Evolutionary conservation across 2,329 filamentous ascomycete species (phyloP), one percentile per base, ranked within the genome.

Genomic region (Alternaria dauci): DNA sequence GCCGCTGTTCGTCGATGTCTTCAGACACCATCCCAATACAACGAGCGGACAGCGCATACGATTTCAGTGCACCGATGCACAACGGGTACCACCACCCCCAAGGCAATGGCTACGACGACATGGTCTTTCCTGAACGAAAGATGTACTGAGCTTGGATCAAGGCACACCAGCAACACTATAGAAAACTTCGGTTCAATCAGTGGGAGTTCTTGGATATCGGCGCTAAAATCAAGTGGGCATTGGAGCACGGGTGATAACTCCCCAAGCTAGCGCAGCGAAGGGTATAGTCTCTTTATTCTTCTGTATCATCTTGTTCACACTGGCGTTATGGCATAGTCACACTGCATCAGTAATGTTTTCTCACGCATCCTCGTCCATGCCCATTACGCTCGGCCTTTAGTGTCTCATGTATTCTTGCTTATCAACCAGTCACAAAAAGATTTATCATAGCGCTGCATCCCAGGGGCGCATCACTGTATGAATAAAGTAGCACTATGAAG

Each of bases 81-180:
- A 62, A 65, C n/a, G 61, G 57, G 5, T 75, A 71, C 54, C 62
- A 72, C 55, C 61, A 71, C 41, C 53, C 61, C 14, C 72, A 71
- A 44, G 58, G 57, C 34, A 63, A 55, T 41, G 69, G 68, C 8
- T 78, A 76, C 61, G 72, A 74, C 44, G 75, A 78, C 53, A 73
- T 74, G 66, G 74, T 76, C 20, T 78, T 78, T 48, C 75, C 76
- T 1, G 76, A 78, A 56, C 70, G 75, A 39, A 76, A 71, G 48
- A 63, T 77, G 53, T 78, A 74, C 60, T 78, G 43, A 66, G 8
- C 11, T 23, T 8, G 12, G 7, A 18, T 9, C 5, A 43, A 9
- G 7, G 9, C 30, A 23, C 14, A 39, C 26, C 8, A 18, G 47
- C 43, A 58, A 30, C 18, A 34, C 20, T 23, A 38, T 43, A 7